Evolutionary conservation across 495 filamentous ascomycete species (phyloP).

Genomic region (Neurospora sp.): DNA sequence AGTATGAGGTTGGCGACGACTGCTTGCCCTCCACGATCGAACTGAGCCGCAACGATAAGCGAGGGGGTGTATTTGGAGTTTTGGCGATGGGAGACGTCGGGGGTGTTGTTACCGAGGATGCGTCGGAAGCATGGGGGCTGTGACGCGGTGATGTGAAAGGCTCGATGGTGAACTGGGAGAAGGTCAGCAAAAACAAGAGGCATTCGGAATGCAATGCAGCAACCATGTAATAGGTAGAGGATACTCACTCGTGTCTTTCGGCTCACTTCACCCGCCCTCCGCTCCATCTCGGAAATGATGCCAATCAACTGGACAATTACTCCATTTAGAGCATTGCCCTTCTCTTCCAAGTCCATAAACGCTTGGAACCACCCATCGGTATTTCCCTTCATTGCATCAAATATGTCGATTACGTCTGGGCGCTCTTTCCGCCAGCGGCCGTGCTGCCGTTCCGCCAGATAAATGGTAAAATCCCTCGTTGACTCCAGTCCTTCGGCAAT

Average conservation of each 20-base stretch:
- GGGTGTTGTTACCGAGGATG: conserved; percentile 15
- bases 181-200: conserved; percentile 1
- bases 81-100: conserved; percentile 16
- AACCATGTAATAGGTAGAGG: not conserved
- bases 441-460: conserved; percentile 54
- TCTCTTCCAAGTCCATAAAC: conserved; percentile 58
- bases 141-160: conserved; percentile 17
- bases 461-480: conserved; percentile 64
- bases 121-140: conserved; percentile 18
- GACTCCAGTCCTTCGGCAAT: conserved; percentile 67
- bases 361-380: conserved; percentile 76
- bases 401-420: conserved; percentile 52
- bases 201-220: not conserved
- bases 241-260: conserved; percentile 45
- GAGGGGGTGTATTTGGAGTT: conserved; percentile 19
- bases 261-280: conserved; percentile 63
- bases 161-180: conserved; percentile 11
- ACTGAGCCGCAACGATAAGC: conserved; percentile 24
- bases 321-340: conserved; percentile 48
- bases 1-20: conserved; percentile 5
- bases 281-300: conserved; percentile 69
- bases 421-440: conserved; percentile 43
- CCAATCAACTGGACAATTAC: conserved; percentile 52
- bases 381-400: conserved; percentile 73
- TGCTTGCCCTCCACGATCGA: conserved; percentile 8